Evolutionary conservation across 768 basidiomycete genomes (phyloP).

Genomic region (Amanita muscaria): DNA sequence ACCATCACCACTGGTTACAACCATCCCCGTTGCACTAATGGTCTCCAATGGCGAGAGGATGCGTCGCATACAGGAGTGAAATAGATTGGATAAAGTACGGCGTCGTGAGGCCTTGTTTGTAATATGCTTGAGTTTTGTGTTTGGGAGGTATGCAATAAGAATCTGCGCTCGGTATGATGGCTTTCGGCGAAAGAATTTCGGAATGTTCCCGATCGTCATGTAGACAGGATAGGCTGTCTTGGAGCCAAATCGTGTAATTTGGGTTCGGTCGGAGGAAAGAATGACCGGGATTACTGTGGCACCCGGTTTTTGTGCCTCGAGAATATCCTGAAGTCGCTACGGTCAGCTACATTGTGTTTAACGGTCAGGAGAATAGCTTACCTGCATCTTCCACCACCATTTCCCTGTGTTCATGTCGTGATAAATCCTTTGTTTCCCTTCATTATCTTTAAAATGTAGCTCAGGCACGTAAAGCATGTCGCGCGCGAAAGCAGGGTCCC

Average conservation of each 20-base stretch:
- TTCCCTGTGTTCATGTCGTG: conserved; percentile 29
- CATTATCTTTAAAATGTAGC: background rate
- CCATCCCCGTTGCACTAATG: too few species aligned
- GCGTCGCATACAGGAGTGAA: conserved; percentile 20
- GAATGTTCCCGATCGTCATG: conserved; percentile 31
- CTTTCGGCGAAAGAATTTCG: conserved; percentile 22
- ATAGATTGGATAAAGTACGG: conserved; percentile 24
- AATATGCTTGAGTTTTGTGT: conserved; percentile 24
- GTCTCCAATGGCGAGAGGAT: too few species aligned
- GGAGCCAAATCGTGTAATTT: conserved; percentile 27
- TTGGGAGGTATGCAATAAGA: conserved; percentile 34
- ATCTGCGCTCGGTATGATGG: conserved; percentile 25
- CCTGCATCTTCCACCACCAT: conserved; percentile 40
- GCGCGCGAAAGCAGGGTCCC: background rate
- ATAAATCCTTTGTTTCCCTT: conserved; percentile 9
- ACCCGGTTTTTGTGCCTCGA: conserved; percentile 13
- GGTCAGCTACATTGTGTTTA: background rate
- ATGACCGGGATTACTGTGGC: conserved; percentile 29
- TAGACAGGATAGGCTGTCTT: conserved; percentile 36
- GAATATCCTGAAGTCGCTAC: conserved; percentile 9
- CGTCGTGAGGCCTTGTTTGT: conserved; percentile 18
- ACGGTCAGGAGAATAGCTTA: conserved; percentile 9
- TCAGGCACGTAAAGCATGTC: background rate
- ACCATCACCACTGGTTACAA: background rate
- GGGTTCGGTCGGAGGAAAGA: conserved; percentile 33